A percentile compares a stretch with the other conserved stretches of the same genome.
phyloP scores from a whole-genome alignment of 2,329 filamentous ascomycete genomes.

The Stachybotrys chlorohalonatus region DNA sequence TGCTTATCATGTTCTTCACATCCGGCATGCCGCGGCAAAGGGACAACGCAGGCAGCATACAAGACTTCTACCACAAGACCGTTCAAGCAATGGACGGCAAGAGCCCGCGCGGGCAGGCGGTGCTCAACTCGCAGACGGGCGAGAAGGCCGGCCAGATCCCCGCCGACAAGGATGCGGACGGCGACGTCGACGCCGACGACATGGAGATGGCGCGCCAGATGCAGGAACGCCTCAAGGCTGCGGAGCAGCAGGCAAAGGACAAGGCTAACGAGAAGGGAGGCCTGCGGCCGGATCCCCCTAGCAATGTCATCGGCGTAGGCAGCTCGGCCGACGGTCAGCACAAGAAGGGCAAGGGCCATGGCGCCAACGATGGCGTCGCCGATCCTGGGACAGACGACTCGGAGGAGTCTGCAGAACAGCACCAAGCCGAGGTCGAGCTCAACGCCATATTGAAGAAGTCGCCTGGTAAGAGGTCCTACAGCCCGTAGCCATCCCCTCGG shows the following conservation, averaged over 20 bases:
- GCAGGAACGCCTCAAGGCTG: slow-evolving; percentile 55
- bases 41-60: slow-evolving; percentile 26
- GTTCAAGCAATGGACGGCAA: slow-evolving; percentile 41
- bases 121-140: slow-evolving; percentile 29
- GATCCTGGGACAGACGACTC: slow-evolving; percentile 6
- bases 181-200: slow-evolving; percentile 48
- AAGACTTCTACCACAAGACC: slow-evolving; percentile 54
- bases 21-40: slow-evolving; percentile 44
- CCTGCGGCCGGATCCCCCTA: slow-evolving; percentile 49
- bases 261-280: slow-evolving; percentile 58
- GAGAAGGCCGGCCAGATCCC: slow-evolving; percentile 28
- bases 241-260: slow-evolving; percentile 61
- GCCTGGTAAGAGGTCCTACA: slow-evolving; percentile 51
- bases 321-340: slow-evolving; percentile 45
- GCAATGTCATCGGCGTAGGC: slow-evolving; percentile 48
- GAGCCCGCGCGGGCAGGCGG: slow-evolving; percentile 22
- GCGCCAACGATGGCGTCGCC: background rate
- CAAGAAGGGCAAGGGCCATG: slow-evolving; percentile 12
- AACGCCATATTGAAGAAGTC: slow-evolving; percentile 74
- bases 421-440: slow-evolving; percentile 61
- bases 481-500: slow-evolving; percentile 3
- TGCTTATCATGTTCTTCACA: slow-evolving; percentile 66
- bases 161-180: slow-evolving; percentile 44
- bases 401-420: slow-evolving; percentile 47
- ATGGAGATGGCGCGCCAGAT: slow-evolving; percentile 39